Evolutionary conservation across 2,329 filamentous ascomycete genomes (phyloP).

Genomic region (Ophiognomonia clavigignenti-juglandacearum): DNA sequence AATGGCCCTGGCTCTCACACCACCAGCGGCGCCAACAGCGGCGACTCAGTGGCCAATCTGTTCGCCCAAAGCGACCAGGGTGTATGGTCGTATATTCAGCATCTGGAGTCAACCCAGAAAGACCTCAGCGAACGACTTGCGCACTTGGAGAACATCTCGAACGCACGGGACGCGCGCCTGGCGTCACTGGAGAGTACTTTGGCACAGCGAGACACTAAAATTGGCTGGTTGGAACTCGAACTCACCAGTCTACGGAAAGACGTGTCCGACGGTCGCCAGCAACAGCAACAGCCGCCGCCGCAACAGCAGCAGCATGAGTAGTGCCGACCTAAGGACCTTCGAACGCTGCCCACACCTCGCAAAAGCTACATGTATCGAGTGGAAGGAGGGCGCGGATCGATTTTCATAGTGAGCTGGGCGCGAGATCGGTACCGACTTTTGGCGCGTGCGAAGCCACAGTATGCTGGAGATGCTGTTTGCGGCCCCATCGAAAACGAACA

Average conservation of each 20-base stretch:
- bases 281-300: no score
- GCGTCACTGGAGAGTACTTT: slow-evolving; percentile 3
- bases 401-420: no score
- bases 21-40: slow-evolving; percentile 41
- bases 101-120: slow-evolving; percentile 58
- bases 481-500: no score
- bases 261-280: not conserved
- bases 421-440: no score
- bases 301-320: not conserved
- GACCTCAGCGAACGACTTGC: slow-evolving; percentile 38
- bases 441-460: no score
- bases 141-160: slow-evolving; percentile 3
- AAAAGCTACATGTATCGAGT: no score
- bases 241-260: slow-evolving; percentile 1
- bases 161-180: slow-evolving; percentile 4
- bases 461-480: no score
- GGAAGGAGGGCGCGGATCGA: no score
- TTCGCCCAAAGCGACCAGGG: slow-evolving; percentile 58
- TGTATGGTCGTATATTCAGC: slow-evolving; percentile 68
- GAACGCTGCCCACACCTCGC: no score
- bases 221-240: slow-evolving; percentile 5
- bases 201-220: slow-evolving; percentile 5
- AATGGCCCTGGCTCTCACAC: slow-evolving; percentile 37
- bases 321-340: not conserved
- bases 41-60: slow-evolving; percentile 61